A percentile compares a stretch with the other conserved stretches of the same genome.
Evolutionary conservation across 23 red algal genomes (phyloP).

Genomic region (Gracilaria vermiculophylla): DNA sequence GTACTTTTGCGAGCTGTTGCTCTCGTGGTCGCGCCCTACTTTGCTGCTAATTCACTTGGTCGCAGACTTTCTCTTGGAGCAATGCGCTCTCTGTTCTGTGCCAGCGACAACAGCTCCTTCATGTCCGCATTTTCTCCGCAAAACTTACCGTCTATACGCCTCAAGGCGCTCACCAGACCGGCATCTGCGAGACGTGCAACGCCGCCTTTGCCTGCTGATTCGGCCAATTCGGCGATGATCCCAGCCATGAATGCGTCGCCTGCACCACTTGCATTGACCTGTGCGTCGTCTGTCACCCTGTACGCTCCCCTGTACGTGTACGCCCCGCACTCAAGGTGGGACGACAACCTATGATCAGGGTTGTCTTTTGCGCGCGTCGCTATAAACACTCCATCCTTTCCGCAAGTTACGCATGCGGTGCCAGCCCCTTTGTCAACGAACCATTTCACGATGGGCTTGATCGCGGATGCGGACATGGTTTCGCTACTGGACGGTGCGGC

Average conservation of each 20-base stretch:
- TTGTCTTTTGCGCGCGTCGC: constrained; percentile 32
- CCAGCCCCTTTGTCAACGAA: constrained; percentile 74
- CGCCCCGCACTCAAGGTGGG: constrained; percentile 35
- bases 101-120: neutral
- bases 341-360: neutral
- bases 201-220: constrained; percentile 32
- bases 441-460: constrained; percentile 56
- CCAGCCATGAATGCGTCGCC: constrained; percentile 93
- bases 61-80: neutral
- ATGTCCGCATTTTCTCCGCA: neutral
- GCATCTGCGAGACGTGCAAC: constrained; percentile 39
- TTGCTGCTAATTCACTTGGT: neutral
- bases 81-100: constrained; percentile 24
- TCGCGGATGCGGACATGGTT: constrained; percentile 16
- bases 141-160: constrained; percentile 34
- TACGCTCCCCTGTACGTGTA: constrained; percentile 18
- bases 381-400: constrained; percentile 70
- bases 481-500: constrained; percentile 21
- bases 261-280: constrained; percentile 80
- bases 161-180: constrained; percentile 38
- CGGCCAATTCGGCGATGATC: constrained; percentile 43
- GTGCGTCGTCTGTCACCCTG: constrained; percentile 5
- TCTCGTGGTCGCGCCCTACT: neutral
- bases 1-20: neutral
- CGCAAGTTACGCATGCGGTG: constrained; percentile 76